These are phyloP conservation scores for Pseudoneurospora amorphoporcata DNA, from an alignment of 495 filamentous ascomycete species.

Conservation along the genomic window DNA sequence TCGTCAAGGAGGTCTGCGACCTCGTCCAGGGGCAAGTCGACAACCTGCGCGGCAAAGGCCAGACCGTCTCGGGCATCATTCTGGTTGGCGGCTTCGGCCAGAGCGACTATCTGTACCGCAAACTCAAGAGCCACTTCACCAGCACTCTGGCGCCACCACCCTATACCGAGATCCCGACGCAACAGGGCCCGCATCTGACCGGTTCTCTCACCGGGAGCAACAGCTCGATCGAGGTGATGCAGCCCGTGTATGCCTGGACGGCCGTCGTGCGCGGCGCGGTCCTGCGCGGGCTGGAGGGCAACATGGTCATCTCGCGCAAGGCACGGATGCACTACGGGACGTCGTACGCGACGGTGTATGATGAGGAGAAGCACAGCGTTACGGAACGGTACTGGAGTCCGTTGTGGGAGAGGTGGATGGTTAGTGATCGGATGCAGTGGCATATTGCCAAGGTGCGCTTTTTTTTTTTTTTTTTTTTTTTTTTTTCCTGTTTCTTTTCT, in stretches of 20 bases:
- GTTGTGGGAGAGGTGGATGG: conserved; percentile 73
- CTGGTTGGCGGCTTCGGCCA: conserved; percentile 63
- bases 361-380: conserved; percentile 56
- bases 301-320: conserved; percentile 56
- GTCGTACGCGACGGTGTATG: conserved; percentile 64
- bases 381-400: conserved; percentile 64
- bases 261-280: conserved; percentile 63
- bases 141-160: conserved; percentile 36
- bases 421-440: conserved; percentile 71
- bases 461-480: neutral
- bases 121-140: conserved; percentile 55
- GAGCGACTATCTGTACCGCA: conserved; percentile 56
- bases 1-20: conserved; percentile 51
- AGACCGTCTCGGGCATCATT: conserved; percentile 55
- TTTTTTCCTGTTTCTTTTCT: neutral
- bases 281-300: conserved; percentile 58
- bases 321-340: conserved; percentile 70
- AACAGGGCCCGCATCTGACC: conserved; percentile 16
- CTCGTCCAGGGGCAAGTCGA: conserved; percentile 53
- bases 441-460: conserved; percentile 62
- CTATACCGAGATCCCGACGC: conserved; percentile 53
- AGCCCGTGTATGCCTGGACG: conserved; percentile 67
- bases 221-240: conserved; percentile 56
- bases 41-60: conserved; percentile 48
- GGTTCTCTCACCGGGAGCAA: neutral